Evolutionary conservation across 345 rosid genomes (phyloP).

Genomic region (Carallia pectinifolia): DNA sequence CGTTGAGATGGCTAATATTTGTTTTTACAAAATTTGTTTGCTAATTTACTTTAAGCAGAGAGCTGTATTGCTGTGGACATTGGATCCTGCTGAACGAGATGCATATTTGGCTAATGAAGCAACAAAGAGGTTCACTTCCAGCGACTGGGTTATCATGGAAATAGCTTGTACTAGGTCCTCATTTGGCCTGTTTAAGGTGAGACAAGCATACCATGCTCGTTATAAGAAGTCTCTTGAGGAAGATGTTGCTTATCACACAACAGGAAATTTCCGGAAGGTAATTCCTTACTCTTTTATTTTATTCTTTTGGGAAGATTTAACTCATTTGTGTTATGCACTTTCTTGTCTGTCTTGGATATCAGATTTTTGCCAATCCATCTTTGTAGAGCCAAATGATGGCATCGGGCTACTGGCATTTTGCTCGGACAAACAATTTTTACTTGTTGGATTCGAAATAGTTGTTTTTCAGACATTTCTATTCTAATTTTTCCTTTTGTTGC

Average conservation of each 20-base stretch:
- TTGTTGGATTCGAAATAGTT: no score
- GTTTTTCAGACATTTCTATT: no score
- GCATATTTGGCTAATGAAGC: constrained; percentile 76
- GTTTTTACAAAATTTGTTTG: not conserved
- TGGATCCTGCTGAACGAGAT: constrained; percentile 77
- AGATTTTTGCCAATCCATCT: no score
- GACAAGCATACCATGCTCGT: constrained; percentile 77
- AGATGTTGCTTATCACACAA: constrained; percentile 79
- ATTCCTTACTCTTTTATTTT: not conserved
- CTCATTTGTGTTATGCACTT: not conserved
- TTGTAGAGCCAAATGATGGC: no score
- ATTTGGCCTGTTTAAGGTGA: constrained; percentile 49
- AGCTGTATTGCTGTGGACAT: constrained; percentile 61
- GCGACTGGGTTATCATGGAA: constrained; percentile 75
- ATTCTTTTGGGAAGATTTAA: not conserved
- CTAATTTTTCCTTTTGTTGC: no score
- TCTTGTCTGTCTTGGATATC: no score
- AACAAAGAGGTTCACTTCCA: constrained; percentile 62
- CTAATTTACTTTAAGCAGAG: constrained; percentile 37
- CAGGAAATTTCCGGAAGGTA: constrained; percentile 82
- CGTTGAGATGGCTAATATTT: constrained; percentile 6
- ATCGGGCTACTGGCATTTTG: no score
- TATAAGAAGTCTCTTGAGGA: constrained; percentile 82
- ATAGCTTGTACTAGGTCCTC: constrained; percentile 79
- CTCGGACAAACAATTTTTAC: no score